These are phyloP conservation scores for Plantago coronopus DNA, from an alignment of 305 asterid species.

Conservation along the genomic window DNA sequence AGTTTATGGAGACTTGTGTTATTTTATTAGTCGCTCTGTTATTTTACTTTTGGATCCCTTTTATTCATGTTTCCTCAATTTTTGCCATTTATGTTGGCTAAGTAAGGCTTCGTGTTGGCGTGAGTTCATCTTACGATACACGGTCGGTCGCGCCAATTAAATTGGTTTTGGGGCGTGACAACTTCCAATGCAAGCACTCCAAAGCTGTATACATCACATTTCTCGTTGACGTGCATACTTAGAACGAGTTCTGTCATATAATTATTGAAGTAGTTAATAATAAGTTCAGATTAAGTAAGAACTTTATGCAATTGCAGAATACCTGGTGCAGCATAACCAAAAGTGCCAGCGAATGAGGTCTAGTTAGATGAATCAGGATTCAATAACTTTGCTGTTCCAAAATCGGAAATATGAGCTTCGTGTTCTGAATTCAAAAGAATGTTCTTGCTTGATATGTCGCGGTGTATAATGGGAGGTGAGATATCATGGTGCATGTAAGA, in stretches of 20 bases:
- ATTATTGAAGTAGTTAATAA: neutral
- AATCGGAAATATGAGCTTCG: conserved; percentile 29
- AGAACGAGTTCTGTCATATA: conserved; percentile 30
- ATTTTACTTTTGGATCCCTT: no score
- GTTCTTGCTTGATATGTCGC: conserved; percentile 38
- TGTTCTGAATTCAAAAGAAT: conserved; percentile 24
- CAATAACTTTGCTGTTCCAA: conserved; percentile 31
- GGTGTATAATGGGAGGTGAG: conserved; percentile 34
- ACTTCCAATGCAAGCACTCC: conserved; percentile 35
- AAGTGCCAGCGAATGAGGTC: conserved; percentile 39
- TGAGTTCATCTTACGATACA: no score
- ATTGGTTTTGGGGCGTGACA: no score
- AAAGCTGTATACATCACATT: conserved; percentile 37
- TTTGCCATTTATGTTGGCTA: no score
- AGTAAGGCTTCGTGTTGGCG: no score
- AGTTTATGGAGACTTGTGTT: no score
- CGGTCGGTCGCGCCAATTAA: no score
- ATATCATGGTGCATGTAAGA: conserved; percentile 35
- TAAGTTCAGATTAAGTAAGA: no score
- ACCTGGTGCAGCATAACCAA: conserved; percentile 46
- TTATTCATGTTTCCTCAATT: no score
- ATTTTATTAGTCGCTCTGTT: no score
- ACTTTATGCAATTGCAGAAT: neutral
- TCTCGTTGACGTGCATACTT: conserved; percentile 33
- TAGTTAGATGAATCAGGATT: conserved; percentile 25